phyloP scores from a whole-genome alignment of 495 filamentous ascomycete species.

The Xylaria scruposa region DNA sequence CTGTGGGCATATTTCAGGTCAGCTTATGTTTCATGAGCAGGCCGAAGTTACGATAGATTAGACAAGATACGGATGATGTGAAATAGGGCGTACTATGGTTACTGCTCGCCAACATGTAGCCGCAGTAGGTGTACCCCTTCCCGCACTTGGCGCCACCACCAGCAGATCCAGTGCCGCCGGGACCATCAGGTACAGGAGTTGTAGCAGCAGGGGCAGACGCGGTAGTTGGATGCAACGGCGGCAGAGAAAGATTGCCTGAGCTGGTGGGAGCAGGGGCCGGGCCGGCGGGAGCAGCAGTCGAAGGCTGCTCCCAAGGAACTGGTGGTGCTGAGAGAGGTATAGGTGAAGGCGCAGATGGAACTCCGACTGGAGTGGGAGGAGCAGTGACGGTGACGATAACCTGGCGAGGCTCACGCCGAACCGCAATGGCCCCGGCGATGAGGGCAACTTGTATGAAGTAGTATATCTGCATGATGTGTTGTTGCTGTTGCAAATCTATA shows the following conservation, averaged over 20 bases:
- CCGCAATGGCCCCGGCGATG: conserved; percentile 8
- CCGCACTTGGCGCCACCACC: conserved; percentile 44
- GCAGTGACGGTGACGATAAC: conserved; percentile 8
- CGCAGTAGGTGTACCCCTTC: conserved; percentile 54
- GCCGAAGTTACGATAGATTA: background rate
- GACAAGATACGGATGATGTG: background rate
- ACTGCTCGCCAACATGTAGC: conserved; percentile 48
- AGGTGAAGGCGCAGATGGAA: background rate
- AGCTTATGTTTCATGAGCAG: background rate
- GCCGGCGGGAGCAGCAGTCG: background rate
- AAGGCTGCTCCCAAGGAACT: conserved; percentile 19
- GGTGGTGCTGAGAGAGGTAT: conserved; percentile 13
- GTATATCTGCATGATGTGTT: conserved; percentile 18
- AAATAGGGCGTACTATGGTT: conserved; percentile 43
- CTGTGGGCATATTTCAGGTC: conserved; percentile 31
- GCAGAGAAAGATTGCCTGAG: conserved; percentile 1
- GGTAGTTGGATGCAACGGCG: conserved; percentile 7
- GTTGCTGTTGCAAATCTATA: background rate
- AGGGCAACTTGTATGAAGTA: conserved; percentile 9
- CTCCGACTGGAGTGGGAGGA: background rate
- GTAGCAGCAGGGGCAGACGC: background rate
- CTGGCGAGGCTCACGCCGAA: conserved; percentile 12
- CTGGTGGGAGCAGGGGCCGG: background rate
- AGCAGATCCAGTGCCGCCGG: conserved; percentile 18
- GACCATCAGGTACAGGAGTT: conserved; percentile 15